Conservation (phyloP, 2,329 filamentous ascomycete genomes). For the Dothideomycetes sp. region DNA sequence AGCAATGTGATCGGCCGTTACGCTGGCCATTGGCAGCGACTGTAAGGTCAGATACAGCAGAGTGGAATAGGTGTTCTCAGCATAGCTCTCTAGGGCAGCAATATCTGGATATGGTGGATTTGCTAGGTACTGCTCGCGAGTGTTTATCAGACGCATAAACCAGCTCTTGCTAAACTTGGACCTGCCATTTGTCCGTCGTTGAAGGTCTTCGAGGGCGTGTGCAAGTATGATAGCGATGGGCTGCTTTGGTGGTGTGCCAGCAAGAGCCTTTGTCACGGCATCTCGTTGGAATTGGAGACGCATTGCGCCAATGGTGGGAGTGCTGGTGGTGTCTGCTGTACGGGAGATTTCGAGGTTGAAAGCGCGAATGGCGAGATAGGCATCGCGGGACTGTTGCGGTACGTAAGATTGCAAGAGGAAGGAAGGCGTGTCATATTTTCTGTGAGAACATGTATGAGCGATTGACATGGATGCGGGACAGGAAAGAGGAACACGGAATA, state of each 20-base stretch:
- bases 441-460: slow-evolving; percentile 30
- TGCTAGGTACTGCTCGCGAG: slow-evolving; percentile 70
- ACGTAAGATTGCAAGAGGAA: slow-evolving; percentile 80
- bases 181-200: slow-evolving; percentile 33
- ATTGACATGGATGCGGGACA: neutral
- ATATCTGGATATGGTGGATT: slow-evolving; percentile 72
- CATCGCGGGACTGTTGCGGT: slow-evolving; percentile 60
- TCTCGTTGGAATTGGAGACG: slow-evolving; percentile 95
- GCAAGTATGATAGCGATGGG: slow-evolving; percentile 80
- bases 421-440: slow-evolving; percentile 81
- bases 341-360: slow-evolving; percentile 88
- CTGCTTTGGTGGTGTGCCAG: slow-evolving; percentile 72
- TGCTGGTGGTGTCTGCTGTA: slow-evolving; percentile 82
- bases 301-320: slow-evolving; percentile 73
- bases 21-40: slow-evolving; percentile 63
- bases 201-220: slow-evolving; percentile 53
- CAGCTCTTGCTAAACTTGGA: slow-evolving; percentile 42
- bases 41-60: slow-evolving; percentile 82
- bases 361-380: slow-evolving; percentile 81
- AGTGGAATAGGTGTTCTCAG: slow-evolving; percentile 89
- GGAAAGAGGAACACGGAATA: too few relatives aligned
- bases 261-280: slow-evolving; percentile 65
- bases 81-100: slow-evolving; percentile 70
- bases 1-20: slow-evolving; percentile 84
- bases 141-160: slow-evolving; percentile 62